These are phyloP conservation scores for Exophiala sideris DNA, from an alignment of 2,329 filamentous ascomycete genomes.

Conservation along the genomic window DNA sequence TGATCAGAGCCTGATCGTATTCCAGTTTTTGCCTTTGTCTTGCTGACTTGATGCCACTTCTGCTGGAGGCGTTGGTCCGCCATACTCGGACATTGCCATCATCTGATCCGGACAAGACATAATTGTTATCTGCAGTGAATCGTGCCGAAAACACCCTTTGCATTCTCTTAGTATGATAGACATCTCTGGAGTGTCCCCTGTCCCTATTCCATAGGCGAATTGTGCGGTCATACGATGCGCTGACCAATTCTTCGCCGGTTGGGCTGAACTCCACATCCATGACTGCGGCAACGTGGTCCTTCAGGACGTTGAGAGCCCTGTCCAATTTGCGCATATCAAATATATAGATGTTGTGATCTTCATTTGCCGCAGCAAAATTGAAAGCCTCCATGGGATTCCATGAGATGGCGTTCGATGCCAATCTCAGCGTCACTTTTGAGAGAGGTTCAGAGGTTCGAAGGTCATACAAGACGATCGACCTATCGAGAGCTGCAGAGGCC, in stretches of 20 bases:
- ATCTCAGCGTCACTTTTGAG: constrained; percentile 73
- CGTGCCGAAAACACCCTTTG: constrained; percentile 83
- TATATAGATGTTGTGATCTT: constrained; percentile 89
- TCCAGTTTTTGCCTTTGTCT: constrained; percentile 83
- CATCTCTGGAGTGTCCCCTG: constrained; percentile 79
- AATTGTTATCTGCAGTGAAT: constrained; percentile 87
- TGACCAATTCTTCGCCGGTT: constrained; percentile 89
- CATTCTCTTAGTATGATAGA: constrained; percentile 98
- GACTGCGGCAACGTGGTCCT: constrained; percentile 85
- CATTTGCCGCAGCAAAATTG: constrained; percentile 88
- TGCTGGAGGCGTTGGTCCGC: constrained; percentile 78
- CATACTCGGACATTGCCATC: constrained; percentile 90
- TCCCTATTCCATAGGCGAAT: constrained; percentile 79
- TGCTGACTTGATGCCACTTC: constrained; percentile 80
- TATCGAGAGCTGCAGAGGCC: constrained; percentile 78
- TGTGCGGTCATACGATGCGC: constrained; percentile 83
- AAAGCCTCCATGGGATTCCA: constrained; percentile 98
- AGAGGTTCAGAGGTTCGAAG: constrained; percentile 81
- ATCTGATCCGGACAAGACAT: constrained; percentile 84
- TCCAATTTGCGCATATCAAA: constrained; percentile 94
- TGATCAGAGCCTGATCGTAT: constrained; percentile 80
- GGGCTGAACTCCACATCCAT: constrained; percentile 97
- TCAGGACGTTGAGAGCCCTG: constrained; percentile 81
- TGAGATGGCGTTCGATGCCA: constrained; percentile 76
- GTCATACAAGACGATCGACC: constrained; percentile 87